Evolutionary conservation across 2,329 filamentous ascomycete genomes (phyloP).

Genomic region (Neofusicoccum kwambonambiense): DNA sequence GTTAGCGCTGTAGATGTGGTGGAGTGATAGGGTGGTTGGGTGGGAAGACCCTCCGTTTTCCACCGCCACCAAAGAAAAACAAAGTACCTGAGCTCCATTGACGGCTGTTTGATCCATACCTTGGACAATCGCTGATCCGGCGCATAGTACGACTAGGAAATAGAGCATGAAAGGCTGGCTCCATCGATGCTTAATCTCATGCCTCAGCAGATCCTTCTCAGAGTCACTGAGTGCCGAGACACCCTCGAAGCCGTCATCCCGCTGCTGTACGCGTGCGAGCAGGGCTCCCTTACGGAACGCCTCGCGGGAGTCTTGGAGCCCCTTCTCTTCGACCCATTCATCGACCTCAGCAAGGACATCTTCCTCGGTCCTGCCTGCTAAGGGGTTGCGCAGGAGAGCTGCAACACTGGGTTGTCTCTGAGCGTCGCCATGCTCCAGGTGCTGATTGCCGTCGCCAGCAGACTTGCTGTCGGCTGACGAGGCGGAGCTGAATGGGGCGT

Average conservation of each 20-base stretch:
- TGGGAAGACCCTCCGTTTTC: too few species aligned
- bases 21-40: constrained; percentile 19
- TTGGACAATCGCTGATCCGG: constrained; percentile 66
- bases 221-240: constrained; percentile 60
- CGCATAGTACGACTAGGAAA: constrained; percentile 66
- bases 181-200: constrained; percentile 68
- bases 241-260: constrained; percentile 58
- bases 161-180: constrained; percentile 61
- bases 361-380: constrained; percentile 53
- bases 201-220: constrained; percentile 59
- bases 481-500: background rate
- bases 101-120: constrained; percentile 63
- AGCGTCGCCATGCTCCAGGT: background rate
- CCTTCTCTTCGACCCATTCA: constrained; percentile 52
- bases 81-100: constrained; percentile 52
- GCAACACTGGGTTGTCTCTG: background rate
- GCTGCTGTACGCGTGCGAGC: constrained; percentile 67
- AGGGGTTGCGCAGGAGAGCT: constrained; percentile 50
- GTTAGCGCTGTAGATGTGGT: constrained; percentile 28
- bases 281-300: constrained; percentile 67
- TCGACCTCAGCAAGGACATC: constrained; percentile 56
- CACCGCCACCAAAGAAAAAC: too few species aligned
- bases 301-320: constrained; percentile 49
- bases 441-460: background rate
- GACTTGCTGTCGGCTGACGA: background rate